phyloP scores from a whole-genome alignment of 805 yeast genomes.

The Candida boleticola region DNA sequence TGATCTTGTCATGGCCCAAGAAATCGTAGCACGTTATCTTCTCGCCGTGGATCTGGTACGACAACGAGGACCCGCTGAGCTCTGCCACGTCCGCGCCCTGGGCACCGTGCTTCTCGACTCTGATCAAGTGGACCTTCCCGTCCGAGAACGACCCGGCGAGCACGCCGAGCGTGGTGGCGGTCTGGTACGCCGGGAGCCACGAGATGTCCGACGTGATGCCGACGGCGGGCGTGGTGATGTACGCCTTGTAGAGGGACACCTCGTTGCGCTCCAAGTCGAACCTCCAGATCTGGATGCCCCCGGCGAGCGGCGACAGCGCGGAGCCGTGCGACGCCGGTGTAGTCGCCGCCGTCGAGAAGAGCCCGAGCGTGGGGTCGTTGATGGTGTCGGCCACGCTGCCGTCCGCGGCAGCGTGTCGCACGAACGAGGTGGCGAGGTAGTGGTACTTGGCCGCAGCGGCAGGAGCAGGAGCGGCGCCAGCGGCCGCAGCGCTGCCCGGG shows the following conservation, averaged over 20 bases:
- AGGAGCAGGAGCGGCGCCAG: not conserved
- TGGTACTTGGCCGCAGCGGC: slow-evolving; percentile 18
- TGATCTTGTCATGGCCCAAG: slow-evolving; percentile 38
- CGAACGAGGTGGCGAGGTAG: slow-evolving; percentile 50
- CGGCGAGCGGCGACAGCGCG: too few species aligned
- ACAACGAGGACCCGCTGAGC: slow-evolving; percentile 22
- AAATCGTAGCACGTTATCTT: slow-evolving; percentile 49
- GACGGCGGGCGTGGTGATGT: slow-evolving; percentile 28
- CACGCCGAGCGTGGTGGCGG: slow-evolving; percentile 32
- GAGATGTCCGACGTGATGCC: slow-evolving; percentile 45
- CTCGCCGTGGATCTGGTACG: slow-evolving; percentile 14
- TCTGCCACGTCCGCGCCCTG: slow-evolving; percentile 11
- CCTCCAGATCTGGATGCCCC: slow-evolving; percentile 45
- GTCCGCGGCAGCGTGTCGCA: slow-evolving; percentile 23
- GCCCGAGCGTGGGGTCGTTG: slow-evolving; percentile 4
- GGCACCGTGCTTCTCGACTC: slow-evolving; percentile 27
- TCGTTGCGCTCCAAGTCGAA: slow-evolving; percentile 25
- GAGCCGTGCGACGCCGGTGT: too few species aligned
- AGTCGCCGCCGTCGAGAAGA: not conserved
- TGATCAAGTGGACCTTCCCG: slow-evolving; percentile 53
- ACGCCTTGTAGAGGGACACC: slow-evolving; percentile 25
- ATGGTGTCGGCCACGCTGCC: slow-evolving; percentile 9
- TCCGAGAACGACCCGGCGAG: slow-evolving; percentile 56
- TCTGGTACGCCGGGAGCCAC: slow-evolving; percentile 37
- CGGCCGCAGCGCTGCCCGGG: slow-evolving; percentile 3